These are phyloP conservation scores for Pseudogymnoascus sp. DNA, from an alignment of 2,329 filamentous ascomycete genomes.

Conservation along the genomic window DNA sequence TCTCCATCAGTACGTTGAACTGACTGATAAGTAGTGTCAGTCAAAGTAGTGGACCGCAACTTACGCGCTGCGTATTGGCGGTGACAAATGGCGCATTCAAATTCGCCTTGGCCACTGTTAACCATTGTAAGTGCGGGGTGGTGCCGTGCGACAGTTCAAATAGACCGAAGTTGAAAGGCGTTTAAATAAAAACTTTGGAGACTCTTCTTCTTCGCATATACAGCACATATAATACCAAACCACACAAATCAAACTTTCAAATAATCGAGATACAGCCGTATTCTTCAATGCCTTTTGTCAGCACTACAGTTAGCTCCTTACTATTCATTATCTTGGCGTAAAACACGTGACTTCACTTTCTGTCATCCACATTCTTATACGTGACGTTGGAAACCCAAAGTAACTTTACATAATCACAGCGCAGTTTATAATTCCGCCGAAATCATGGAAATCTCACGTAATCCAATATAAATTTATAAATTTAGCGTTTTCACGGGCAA, in stretches of 20 bases:
- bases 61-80: conserved; percentile 11
- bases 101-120: neutral
- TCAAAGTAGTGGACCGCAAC: neutral
- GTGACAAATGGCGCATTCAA: conserved; percentile 11
- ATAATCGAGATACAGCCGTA: neutral
- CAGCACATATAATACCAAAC: neutral
- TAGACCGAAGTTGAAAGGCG: neutral
- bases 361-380: neutral
- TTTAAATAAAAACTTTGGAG: neutral
- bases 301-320: conserved; percentile 1
- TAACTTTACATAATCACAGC: neutral
- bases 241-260: neutral
- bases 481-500: neutral
- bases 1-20: neutral
- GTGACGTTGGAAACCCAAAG: neutral
- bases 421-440: neutral
- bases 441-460: neutral
- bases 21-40: neutral
- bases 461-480: neutral
- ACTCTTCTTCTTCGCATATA: neutral
- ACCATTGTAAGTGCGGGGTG: neutral
- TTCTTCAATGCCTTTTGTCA: conserved; percentile 7
- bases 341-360: neutral
- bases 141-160: neutral
- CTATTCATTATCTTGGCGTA: neutral